These are phyloP conservation scores for Dovyalis caffra DNA, from an alignment of 345 rosid genomes.

Conservation along the genomic window DNA sequence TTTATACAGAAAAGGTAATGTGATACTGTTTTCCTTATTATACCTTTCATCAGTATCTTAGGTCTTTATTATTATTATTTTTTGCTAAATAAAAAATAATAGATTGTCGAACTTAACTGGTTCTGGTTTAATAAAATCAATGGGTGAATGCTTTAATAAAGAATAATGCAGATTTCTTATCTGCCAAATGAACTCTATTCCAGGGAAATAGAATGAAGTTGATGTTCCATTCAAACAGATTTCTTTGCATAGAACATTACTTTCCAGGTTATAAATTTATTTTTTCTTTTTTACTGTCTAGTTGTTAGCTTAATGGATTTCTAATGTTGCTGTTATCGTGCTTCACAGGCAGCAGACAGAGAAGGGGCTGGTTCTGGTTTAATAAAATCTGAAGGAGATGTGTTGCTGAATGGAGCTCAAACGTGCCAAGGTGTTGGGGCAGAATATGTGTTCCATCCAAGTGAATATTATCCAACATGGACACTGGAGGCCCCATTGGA, in stretches of 20 bases:
- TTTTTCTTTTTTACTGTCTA: too few relatives aligned
- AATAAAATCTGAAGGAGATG: conserved; percentile 59
- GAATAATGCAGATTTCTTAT: neutral
- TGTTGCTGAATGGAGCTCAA: conserved; percentile 59
- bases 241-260: neutral
- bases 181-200: neutral
- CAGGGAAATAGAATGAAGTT: too few relatives aligned
- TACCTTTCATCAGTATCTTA: neutral
- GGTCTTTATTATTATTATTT: neutral
- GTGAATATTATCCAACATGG: conserved; percentile 55
- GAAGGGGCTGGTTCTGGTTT: conserved; percentile 55
- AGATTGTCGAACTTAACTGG: too few relatives aligned
- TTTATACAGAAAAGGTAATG: conserved; percentile 67
- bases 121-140: too few relatives aligned
- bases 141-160: neutral
- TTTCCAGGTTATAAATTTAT: too few relatives aligned
- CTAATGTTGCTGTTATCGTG: too few relatives aligned
- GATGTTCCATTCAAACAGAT: neutral
- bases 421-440: conserved; percentile 33
- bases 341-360: conserved; percentile 51
- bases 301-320: too few relatives aligned
- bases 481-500: conserved; percentile 50
- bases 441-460: conserved; percentile 54
- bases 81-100: neutral
- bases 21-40: neutral